A percentile compares a stretch with the other conserved stretches of the same genome.
Conservation (phyloP, 1,284 basidiomycete genomes). For the Cryptococcus sp. region DNA sequence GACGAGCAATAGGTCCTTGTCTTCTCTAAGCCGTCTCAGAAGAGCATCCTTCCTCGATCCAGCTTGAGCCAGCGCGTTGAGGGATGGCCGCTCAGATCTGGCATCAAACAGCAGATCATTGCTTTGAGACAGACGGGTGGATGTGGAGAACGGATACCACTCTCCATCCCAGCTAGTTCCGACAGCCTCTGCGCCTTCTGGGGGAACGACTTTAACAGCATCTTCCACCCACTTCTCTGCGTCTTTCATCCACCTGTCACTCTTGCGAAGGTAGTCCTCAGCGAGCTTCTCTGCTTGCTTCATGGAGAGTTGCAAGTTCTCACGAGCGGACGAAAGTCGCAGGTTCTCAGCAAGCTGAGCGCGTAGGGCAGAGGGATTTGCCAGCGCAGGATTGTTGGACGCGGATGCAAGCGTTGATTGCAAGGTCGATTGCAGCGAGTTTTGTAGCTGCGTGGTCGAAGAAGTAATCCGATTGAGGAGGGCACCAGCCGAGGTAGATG, state of each 20-base stretch:
- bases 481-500: constrained; percentile 16
- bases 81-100: constrained; percentile 55
- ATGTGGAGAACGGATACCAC: constrained; percentile 65
- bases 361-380: constrained; percentile 58
- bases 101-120: constrained; percentile 19
- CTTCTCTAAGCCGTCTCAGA: constrained; percentile 69
- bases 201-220: constrained; percentile 88
- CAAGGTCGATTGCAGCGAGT: constrained; percentile 59
- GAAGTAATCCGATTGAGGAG: constrained; percentile 38
- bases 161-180: constrained; percentile 75
- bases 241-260: constrained; percentile 67
- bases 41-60: constrained; percentile 69
- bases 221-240: constrained; percentile 63
- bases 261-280: constrained; percentile 64
- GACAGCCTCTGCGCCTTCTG: constrained; percentile 59
- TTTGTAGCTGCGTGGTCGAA: constrained; percentile 42
- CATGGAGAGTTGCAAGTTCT: constrained; percentile 54
- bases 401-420: constrained; percentile 65
- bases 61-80: constrained; percentile 34
- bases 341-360: constrained; percentile 69
- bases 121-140: constrained; percentile 8
- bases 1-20: constrained; percentile 72
- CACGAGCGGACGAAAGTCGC: constrained; percentile 52
- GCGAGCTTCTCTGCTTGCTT: constrained; percentile 81
- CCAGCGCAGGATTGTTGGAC: constrained; percentile 51